These are phyloP conservation scores for Prunus mongolica DNA, from an alignment of 306 rosid genomes.

Conservation along the genomic window DNA sequence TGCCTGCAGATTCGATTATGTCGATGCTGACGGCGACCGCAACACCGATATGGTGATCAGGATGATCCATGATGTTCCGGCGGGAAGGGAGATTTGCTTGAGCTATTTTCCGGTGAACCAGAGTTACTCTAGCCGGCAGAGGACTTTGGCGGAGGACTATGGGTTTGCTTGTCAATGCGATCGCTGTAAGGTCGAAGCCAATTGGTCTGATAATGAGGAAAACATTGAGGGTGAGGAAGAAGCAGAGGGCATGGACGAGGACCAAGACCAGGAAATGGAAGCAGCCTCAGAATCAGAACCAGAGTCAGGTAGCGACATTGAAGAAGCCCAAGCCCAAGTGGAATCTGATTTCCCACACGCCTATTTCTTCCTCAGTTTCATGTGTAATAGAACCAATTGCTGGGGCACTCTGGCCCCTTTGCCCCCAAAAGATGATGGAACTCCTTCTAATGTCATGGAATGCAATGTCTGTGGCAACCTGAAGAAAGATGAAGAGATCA, in stretches of 20 bases:
- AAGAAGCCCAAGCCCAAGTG: constrained; percentile 27
- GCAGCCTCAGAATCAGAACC: not conserved
- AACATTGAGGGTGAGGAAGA: constrained; percentile 34
- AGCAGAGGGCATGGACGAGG: constrained; percentile 36
- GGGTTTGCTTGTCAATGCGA: constrained; percentile 75
- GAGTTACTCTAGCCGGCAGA: constrained; percentile 55
- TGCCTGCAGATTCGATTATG: constrained; percentile 84
- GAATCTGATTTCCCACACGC: constrained; percentile 68
- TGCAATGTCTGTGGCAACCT: constrained; percentile 71
- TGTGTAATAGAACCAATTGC: constrained; percentile 59
- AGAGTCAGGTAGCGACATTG: not conserved
- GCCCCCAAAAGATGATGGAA: constrained; percentile 40
- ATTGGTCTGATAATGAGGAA: constrained; percentile 64
- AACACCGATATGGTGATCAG: constrained; percentile 62
- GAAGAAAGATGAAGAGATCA: constrained; percentile 30
- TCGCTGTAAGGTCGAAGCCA: constrained; percentile 68
- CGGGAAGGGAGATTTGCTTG: constrained; percentile 80
- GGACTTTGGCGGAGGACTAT: constrained; percentile 67
- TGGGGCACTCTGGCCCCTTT: constrained; percentile 77
- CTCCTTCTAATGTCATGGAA: constrained; percentile 49
- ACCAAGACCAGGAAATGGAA: constrained; percentile 16
- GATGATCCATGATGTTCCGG: constrained; percentile 77
- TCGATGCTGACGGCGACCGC: constrained; percentile 35
- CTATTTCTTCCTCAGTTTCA: constrained; percentile 70
- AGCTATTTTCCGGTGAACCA: constrained; percentile 80